Evolutionary conservation across 495 filamentous ascomycete genomes (phyloP).

Genomic region (Aspergillus incahuasiensis): DNA sequence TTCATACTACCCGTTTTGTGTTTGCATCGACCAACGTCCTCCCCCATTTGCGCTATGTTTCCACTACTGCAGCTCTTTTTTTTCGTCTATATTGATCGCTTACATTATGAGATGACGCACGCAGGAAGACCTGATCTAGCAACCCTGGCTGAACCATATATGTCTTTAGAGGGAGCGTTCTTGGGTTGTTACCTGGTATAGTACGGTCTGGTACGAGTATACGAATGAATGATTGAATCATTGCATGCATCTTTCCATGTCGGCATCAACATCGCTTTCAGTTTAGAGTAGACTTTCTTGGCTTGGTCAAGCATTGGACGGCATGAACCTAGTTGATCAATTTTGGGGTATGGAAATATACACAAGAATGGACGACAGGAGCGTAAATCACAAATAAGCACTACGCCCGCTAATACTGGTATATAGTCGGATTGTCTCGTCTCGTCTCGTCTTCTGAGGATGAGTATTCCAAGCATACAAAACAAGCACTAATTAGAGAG

Average conservation of each 20-base stretch:
- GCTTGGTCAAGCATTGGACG: no score
- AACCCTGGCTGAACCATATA: constrained; percentile 4
- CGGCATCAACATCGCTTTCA: background rate
- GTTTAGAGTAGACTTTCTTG: no score
- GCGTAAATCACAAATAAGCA: background rate
- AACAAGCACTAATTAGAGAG: no score
- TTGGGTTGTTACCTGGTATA: constrained; percentile 7
- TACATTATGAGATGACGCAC: constrained; percentile 1
- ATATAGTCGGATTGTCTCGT: background rate
- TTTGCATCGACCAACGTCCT: background rate
- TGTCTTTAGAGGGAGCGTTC: constrained; percentile 9
- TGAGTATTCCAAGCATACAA: background rate
- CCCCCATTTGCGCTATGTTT: background rate
- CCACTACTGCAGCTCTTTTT: constrained; percentile 4
- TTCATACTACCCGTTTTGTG: background rate
- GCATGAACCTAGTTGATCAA: no score
- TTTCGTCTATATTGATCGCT: constrained; percentile 1
- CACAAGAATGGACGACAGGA: background rate
- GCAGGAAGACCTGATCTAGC: constrained; percentile 3
- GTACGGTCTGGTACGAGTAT: constrained; percentile 34
- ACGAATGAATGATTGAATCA: constrained; percentile 37
- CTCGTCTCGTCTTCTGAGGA: no score
- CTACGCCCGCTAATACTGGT: constrained; percentile 10
- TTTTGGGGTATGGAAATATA: background rate
- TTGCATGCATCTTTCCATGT: no score